Evolutionary conservation across 2,329 filamentous ascomycete species (phyloP).

Genomic region (Ascochyta viciae-villosae): DNA sequence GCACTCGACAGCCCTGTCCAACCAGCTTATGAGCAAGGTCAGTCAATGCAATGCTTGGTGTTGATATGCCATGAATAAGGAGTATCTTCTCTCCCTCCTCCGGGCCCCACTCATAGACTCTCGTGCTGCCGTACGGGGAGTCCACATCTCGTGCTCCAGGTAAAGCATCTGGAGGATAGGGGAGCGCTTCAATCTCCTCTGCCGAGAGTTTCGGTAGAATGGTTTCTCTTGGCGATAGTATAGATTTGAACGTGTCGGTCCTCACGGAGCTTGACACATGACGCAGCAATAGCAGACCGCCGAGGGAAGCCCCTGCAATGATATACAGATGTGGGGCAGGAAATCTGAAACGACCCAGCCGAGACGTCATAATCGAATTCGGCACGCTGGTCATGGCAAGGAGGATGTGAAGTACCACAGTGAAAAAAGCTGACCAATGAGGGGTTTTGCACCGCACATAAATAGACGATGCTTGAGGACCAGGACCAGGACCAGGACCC

Average conservation of each 20-base stretch:
- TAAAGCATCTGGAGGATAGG: slow-evolving; percentile 73
- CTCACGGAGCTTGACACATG: slow-evolving; percentile 29
- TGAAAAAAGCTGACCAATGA: slow-evolving; percentile 25
- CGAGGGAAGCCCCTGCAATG: slow-evolving; percentile 38
- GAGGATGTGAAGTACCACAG: slow-evolving; percentile 13
- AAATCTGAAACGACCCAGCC: slow-evolving; percentile 24
- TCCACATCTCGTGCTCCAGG: slow-evolving; percentile 73
- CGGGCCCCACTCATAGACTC: slow-evolving; percentile 83
- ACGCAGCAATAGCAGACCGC: slow-evolving; percentile 32
- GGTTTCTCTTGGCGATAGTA: slow-evolving; percentile 39
- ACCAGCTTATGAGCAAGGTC: slow-evolving; percentile 71
- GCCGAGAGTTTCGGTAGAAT: slow-evolving; percentile 35
- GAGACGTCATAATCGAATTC: slow-evolving; percentile 18
- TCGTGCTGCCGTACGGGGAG: slow-evolving; percentile 73
- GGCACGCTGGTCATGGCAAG: slow-evolving; percentile 19
- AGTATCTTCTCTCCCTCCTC: slow-evolving; percentile 74
- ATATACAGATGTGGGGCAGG: slow-evolving; percentile 28
- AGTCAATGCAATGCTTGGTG: slow-evolving; percentile 74
- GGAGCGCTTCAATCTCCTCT: slow-evolving; percentile 34
- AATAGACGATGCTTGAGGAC: slow-evolving; percentile 18
- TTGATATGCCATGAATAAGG: slow-evolving; percentile 81
- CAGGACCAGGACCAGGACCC: not conserved
- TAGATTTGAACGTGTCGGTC: slow-evolving; percentile 20
- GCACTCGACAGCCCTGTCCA: slow-evolving; percentile 72
- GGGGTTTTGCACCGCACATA: slow-evolving; percentile 19